Base-by-base conservation (phyloP, 176 grass and related monocot genomes). In the Aegilops longissima region DNA sequence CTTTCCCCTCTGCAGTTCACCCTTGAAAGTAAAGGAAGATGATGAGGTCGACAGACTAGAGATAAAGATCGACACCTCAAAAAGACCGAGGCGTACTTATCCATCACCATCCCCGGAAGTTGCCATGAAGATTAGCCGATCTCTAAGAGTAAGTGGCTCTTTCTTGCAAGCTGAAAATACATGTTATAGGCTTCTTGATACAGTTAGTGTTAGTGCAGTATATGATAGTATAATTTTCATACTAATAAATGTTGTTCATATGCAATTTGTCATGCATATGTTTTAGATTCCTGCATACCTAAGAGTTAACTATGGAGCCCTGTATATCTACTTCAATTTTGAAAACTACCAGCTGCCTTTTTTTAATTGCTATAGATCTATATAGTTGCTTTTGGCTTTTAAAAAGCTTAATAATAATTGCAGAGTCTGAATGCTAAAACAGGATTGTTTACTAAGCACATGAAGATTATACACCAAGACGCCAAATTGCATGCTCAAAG, bases 381-480 rank as follows among this genome's bases (percentile, higher is more conserved):
- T 54, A 18, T 33, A 77, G 74, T 77, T 34, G 47, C 79, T 86
- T 80, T 66, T 23, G 54, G 49, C 71, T 84, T 97, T 90, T 92
- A 77, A 85, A 87, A 78, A 82, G 65, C 73, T 83, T 73, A 64
- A 89, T 93, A 78, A 86, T 85, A 91, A 92, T 88, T 96, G 84
- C 92, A 98, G 96, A 98, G 92, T 93, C 92, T 96, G 73, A 98
- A 98, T 98, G 93, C 94, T 86, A 94, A 94, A 96, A 98, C 96
- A 88, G 93, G 96, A 90, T 77, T 98, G 76, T 98, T 98, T 90
- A 96, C 86, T 73, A 96, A 95, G 39, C 92, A 59, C 66, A 93
- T 98, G 96, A 98, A 93, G 92, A 87, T 92, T 81, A 89, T 96
- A 79, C 96, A 98, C 61, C 92, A 90, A 85, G 85, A 96, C 23